A percentile compares a stretch with the other conserved stretches of the same genome.
Conservation (phyloP, 495 filamentous ascomycete species). For the Talaromyces adpressus region DNA sequence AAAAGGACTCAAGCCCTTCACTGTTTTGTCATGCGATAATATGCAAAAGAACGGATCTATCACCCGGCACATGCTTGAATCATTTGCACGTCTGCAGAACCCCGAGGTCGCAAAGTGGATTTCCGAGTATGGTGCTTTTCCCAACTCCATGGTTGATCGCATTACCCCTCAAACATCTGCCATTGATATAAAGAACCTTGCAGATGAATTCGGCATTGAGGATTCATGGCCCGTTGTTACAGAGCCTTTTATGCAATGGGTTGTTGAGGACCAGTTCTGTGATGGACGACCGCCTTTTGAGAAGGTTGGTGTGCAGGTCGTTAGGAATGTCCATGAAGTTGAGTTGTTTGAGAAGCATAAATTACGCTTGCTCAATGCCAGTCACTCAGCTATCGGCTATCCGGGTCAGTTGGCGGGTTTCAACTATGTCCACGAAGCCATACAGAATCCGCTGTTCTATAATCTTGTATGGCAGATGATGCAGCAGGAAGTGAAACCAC, state of each 20-base stretch:
- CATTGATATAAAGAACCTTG: slow-evolving; percentile 30
- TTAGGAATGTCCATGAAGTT: slow-evolving; percentile 36
- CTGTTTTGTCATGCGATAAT: slow-evolving; percentile 44
- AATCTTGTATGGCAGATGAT: slow-evolving; percentile 42
- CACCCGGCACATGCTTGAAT: slow-evolving; percentile 41
- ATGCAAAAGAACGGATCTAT: slow-evolving; percentile 47
- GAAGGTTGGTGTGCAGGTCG: slow-evolving; percentile 39
- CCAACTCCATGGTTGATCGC: slow-evolving; percentile 45
- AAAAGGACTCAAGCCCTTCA: slow-evolving; percentile 39
- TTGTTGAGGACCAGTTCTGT: slow-evolving; percentile 40
- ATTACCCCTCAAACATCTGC: slow-evolving; percentile 40
- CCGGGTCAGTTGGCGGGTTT: slow-evolving; percentile 39
- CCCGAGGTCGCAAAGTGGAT: slow-evolving; percentile 40
- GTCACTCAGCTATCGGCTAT: slow-evolving; percentile 40
- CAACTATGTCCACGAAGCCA: slow-evolving; percentile 41
- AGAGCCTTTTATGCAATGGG: slow-evolving; percentile 46
- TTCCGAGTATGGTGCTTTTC: slow-evolving; percentile 31
- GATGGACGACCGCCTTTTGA: slow-evolving; percentile 41
- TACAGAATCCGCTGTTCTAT: slow-evolving; percentile 30
- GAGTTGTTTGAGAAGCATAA: slow-evolving; percentile 45
- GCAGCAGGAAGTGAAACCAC: slow-evolving; percentile 43
- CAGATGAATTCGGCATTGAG: slow-evolving; percentile 31
- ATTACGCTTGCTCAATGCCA: slow-evolving; percentile 41
- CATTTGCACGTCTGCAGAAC: slow-evolving; percentile 34
- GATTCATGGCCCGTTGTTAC: slow-evolving; percentile 43